Percentiles rank a stretch among this genome's conserved stretches.
Conservation (phyloP, 176 grass and related monocot genomes). For the Bromus sterilis region DNA sequence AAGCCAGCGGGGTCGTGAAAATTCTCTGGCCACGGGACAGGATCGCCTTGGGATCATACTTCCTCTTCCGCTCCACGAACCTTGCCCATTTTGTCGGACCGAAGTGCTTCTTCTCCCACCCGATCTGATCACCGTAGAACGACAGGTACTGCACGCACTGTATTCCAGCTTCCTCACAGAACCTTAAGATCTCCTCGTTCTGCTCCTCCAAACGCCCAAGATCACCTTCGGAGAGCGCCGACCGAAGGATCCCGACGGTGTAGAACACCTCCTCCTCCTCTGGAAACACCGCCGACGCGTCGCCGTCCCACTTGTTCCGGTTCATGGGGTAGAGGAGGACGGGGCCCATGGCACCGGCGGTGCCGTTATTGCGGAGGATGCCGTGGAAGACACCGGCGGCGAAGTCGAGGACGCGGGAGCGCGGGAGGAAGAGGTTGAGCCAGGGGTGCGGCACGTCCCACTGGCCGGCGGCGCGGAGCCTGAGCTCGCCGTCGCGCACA, state of each 20-base stretch:
- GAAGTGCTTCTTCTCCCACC: conserved; percentile 70
- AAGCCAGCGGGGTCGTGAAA: conserved; percentile 21
- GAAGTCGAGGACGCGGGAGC: conserved; percentile 58
- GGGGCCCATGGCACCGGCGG: conserved; percentile 6
- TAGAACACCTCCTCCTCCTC: conserved; percentile 65
- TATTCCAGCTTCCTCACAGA: conserved; percentile 46
- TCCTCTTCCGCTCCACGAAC: conserved; percentile 34
- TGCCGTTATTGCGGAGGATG: conserved; percentile 26
- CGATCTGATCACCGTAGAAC: conserved; percentile 29
- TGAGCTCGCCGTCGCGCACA: conserved; percentile 43
- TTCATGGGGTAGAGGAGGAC: conserved; percentile 76
- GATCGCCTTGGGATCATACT: conserved; percentile 50
- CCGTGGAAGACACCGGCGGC: conserved; percentile 47
- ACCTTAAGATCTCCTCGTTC: conserved; percentile 37
- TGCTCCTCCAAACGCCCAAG: conserved; percentile 37
- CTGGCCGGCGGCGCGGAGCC: conserved; percentile 31
- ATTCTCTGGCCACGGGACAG: conserved; percentile 47
- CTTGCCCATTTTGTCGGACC: conserved; percentile 36
- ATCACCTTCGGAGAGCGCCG: conserved; percentile 10
- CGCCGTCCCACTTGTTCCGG: conserved; percentile 51
- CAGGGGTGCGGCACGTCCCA: conserved; percentile 85
- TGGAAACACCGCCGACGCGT: conserved; percentile 43
- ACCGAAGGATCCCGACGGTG: conserved; percentile 46
- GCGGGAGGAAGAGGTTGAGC: conserved; percentile 70
- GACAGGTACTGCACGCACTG: conserved; percentile 55